Evolutionary conservation across 176 grass and related monocot species (phyloP).

Genomic region (Tuctoria greenei): DNA sequence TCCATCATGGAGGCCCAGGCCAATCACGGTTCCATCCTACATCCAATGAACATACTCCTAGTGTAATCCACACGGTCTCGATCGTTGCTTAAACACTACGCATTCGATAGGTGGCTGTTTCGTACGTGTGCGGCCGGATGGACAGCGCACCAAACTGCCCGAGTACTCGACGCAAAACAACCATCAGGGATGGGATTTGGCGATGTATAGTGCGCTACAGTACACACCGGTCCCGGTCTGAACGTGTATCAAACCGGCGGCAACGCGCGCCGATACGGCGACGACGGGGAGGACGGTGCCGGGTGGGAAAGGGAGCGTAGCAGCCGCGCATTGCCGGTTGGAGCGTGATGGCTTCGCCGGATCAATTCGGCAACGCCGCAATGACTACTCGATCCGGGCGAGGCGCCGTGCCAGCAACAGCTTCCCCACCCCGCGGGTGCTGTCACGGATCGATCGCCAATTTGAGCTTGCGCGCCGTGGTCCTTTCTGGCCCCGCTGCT

Average conservation of each 20-base stretch:
- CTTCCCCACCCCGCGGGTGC: slow-evolving; percentile 4
- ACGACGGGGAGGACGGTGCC: neutral
- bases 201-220: neutral
- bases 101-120: neutral
- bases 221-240: no score
- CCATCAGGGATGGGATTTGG: no score
- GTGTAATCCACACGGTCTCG: neutral
- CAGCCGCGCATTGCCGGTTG: neutral
- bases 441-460: no score
- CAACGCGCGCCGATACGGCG: no score
- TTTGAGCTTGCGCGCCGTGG: slow-evolving; percentile 22
- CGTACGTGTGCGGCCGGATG: no score
- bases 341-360: neutral
- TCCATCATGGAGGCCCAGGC: neutral
- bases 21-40: slow-evolving; percentile 21
- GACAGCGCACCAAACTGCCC: no score
- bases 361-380: slow-evolving; percentile 2
- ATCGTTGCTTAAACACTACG: neutral
- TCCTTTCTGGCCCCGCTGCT: slow-evolving; percentile 2
- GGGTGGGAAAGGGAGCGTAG: neutral
- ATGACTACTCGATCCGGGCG: slow-evolving; percentile 11
- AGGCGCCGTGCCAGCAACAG: slow-evolving; percentile 2
- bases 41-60: neutral
- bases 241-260: neutral
- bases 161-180: no score